Conservation (phyloP, 2,329 filamentous ascomycete species). For the Graphilbum ipis-grandicollis region DNA sequence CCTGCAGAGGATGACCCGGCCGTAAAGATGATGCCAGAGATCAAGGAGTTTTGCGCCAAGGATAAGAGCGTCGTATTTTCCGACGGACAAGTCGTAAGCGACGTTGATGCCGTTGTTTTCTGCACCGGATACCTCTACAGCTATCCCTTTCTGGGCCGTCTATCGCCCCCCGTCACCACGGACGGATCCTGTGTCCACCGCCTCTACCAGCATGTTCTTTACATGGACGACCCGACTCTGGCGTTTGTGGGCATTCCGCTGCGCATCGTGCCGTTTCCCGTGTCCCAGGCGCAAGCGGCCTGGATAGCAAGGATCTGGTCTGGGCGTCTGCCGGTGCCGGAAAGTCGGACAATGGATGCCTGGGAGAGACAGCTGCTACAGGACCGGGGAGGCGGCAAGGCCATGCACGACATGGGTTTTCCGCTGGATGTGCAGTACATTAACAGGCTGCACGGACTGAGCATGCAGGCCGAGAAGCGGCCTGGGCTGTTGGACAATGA, state of each 20-base stretch:
- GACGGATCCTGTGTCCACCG: slow-evolving; percentile 36
- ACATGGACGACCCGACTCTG: slow-evolving; percentile 47
- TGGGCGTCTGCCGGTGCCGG: slow-evolving; percentile 38
- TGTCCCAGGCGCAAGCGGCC: slow-evolving; percentile 51
- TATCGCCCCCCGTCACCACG: slow-evolving; percentile 29
- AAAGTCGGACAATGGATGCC: neutral
- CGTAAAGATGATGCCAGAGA: slow-evolving; percentile 16
- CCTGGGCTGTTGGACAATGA: slow-evolving; percentile 21
- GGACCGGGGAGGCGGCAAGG: slow-evolving; percentile 1
- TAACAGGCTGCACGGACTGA: slow-evolving; percentile 35
- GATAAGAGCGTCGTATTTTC: slow-evolving; percentile 38
- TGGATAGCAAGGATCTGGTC: slow-evolving; percentile 51
- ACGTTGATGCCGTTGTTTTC: slow-evolving; percentile 46
- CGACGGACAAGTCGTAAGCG: slow-evolving; percentile 35
- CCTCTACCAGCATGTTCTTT: slow-evolving; percentile 32
- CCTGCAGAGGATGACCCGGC: slow-evolving; percentile 8
- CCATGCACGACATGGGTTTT: slow-evolving; percentile 22
- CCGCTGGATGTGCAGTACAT: slow-evolving; percentile 43
- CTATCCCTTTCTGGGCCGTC: slow-evolving; percentile 47
- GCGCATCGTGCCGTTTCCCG: slow-evolving; percentile 54
- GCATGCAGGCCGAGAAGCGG: slow-evolving; percentile 20
- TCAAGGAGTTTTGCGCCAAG: slow-evolving; percentile 26
- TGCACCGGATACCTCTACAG: slow-evolving; percentile 58
- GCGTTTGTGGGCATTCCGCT: slow-evolving; percentile 49
- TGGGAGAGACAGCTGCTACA: neutral